Evolutionary conservation across 2,329 filamentous ascomycete species (phyloP), one percentile per base, ranked within the genome.

Genomic region (Monosporascus sp.): DNA sequence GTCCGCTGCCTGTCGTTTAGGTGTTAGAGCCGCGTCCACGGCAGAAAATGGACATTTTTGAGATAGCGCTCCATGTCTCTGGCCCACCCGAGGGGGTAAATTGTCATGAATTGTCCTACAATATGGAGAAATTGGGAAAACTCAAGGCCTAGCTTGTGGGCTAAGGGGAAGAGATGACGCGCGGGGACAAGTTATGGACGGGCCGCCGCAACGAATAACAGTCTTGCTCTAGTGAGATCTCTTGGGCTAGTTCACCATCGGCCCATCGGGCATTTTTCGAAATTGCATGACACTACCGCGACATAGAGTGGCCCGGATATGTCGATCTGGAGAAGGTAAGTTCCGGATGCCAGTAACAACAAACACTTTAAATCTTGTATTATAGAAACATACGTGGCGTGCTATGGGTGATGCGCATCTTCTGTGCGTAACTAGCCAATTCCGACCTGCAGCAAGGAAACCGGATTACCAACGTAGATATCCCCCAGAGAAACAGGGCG

Each of bases 61-160:
- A 26, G 16, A 46, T 46, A 6, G 17, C 45, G 50, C 45, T 51
- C 48, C 49, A 53, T 55, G 57, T 57, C 52, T 60, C 55, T 60
- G 57, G 48, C 49, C 59, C 59, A 63, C 60, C 60, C 60, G 66
- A 65, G 67, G 66, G 68, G 66, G 66, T 69, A 68, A 63, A 65
- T 72, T 72, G 72, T 71, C 65, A 69, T 61, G 52, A 58, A 61
- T 60, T 64, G 59, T 58, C 61, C 61, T 56, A 57, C 59, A 55
- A 59, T 59, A 58, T 60, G 52, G 53, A 48, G 48, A 7, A 7
- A 20, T 14, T 31, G 58, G 54, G 51, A 55, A 50, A 52, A 47
- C 37, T 49, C 41, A 9, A 52, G 41, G 24, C n/a, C 26, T 7
- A 24, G 43, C 43, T 41, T 52, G 37, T 38, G 55, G 58, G 58